phyloP scores from a whole-genome alignment of 192 early-diverging fungal species.

The Backusella parvicylindrica region DNA sequence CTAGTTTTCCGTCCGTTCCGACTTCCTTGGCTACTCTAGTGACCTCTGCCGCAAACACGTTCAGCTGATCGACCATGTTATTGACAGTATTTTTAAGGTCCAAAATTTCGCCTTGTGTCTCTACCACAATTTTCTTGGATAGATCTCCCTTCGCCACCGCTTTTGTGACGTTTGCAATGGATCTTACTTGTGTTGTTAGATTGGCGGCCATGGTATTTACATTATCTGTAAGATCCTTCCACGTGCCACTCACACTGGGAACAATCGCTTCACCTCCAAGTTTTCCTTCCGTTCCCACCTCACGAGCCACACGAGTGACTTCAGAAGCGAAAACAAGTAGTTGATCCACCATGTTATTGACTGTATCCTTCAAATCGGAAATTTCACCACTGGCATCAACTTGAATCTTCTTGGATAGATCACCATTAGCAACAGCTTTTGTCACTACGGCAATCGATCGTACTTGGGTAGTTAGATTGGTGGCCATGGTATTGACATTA shows the following conservation, averaged over 20 bases:
- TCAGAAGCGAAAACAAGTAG: constrained; percentile 56
- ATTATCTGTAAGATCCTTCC: constrained; percentile 56
- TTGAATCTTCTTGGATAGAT: constrained; percentile 59
- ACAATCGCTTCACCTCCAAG: constrained; percentile 49
- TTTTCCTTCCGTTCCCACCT: constrained; percentile 56
- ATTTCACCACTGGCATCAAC: constrained; percentile 67
- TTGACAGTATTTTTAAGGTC: constrained; percentile 74
- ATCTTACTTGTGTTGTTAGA: constrained; percentile 55
- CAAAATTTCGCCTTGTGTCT: constrained; percentile 67
- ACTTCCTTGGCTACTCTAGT: constrained; percentile 71
- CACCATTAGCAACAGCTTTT: constrained; percentile 53
- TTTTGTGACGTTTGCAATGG: constrained; percentile 56
- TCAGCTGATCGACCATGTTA: constrained; percentile 62
- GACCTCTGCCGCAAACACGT: constrained; percentile 56
- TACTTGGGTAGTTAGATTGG: constrained; percentile 62
- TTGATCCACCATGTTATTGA: constrained; percentile 77
- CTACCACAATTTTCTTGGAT: constrained; percentile 55
- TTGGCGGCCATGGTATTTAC: constrained; percentile 60
- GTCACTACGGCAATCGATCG: constrained; percentile 64
- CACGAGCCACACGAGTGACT: constrained; percentile 32
- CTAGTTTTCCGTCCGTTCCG: constrained; percentile 66
- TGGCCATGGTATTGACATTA: constrained; percentile 65
- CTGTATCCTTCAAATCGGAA: constrained; percentile 62
- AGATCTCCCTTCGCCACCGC: constrained; percentile 59
- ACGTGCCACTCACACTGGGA: constrained; percentile 41